Evolutionary conservation across 345 rosid genomes (phyloP).

Genomic region (Syzygium grande): DNA sequence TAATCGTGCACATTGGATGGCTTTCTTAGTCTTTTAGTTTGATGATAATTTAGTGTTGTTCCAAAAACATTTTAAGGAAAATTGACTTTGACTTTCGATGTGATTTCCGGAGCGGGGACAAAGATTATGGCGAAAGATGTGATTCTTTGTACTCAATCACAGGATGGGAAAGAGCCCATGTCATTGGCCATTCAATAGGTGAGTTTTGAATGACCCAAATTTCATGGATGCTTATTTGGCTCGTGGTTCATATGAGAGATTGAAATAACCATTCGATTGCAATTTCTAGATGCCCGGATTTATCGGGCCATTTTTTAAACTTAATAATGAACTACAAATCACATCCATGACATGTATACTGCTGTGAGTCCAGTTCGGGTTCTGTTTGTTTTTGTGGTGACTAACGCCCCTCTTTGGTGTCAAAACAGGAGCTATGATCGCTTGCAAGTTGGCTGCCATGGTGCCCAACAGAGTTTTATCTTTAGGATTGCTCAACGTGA

Average conservation of each 20-base stretch:
- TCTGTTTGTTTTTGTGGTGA: not conserved
- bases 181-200: constrained; percentile 99
- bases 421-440: constrained; percentile 85
- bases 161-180: constrained; percentile 80
- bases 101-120: constrained; percentile 39
- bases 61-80: not conserved
- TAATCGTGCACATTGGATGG: not conserved
- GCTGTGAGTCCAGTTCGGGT: not conserved
- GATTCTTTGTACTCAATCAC: constrained; percentile 68
- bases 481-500: constrained; percentile 82
- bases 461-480: constrained; percentile 76
- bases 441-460: constrained; percentile 87
- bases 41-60: not conserved
- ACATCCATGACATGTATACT: not conserved
- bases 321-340: not conserved
- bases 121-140: constrained; percentile 86
- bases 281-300: not conserved
- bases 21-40: not conserved
- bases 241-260: not conserved
- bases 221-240: not conserved
- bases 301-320: not conserved
- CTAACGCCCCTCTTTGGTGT: not conserved
- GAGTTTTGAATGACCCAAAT: constrained; percentile 1
- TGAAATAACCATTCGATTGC: not conserved
- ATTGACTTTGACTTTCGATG: not conserved